Conservation (phyloP, 495 filamentous ascomycete genomes). For the Paragyromitra xinjiangensis region DNA sequence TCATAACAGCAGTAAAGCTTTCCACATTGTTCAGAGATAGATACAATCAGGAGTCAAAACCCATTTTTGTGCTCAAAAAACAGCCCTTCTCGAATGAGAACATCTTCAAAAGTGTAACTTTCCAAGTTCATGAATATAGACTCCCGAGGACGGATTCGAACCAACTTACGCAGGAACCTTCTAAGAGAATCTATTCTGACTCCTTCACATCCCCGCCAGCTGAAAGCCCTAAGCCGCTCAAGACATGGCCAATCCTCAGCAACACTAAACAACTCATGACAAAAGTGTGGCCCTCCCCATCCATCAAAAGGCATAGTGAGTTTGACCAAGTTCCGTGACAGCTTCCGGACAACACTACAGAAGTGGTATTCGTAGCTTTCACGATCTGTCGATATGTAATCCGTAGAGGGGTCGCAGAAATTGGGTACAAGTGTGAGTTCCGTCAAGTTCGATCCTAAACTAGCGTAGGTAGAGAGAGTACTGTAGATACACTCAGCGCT, state of each 20-base stretch:
- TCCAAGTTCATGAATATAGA: not conserved
- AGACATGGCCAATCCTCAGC: not conserved
- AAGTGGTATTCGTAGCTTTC: not conserved
- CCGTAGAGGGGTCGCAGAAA: not conserved
- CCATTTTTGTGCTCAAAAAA: too few species aligned
- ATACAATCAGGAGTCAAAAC: too few species aligned
- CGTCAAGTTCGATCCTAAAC: constrained; percentile 9
- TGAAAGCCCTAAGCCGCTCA: not conserved
- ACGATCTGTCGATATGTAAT: not conserved
- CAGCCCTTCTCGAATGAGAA: too few species aligned
- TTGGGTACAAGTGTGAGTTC: not conserved
- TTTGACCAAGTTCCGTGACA: not conserved
- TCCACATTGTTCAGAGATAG: too few species aligned
- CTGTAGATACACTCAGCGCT: constrained; percentile 5
- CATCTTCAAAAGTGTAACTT: too few species aligned
- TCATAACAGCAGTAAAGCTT: too few species aligned
- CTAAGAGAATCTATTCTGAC: not conserved
- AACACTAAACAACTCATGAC: not conserved
- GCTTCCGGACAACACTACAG: not conserved
- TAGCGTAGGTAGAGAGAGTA: constrained; percentile 1
- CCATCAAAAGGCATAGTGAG: not conserved
- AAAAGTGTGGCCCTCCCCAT: not conserved
- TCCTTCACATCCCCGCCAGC: not conserved
- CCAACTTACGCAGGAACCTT: not conserved
- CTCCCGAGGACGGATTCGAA: not conserved